Conservation (phyloP, 257 asterid genomes). For the Paulownia fortunei region DNA sequence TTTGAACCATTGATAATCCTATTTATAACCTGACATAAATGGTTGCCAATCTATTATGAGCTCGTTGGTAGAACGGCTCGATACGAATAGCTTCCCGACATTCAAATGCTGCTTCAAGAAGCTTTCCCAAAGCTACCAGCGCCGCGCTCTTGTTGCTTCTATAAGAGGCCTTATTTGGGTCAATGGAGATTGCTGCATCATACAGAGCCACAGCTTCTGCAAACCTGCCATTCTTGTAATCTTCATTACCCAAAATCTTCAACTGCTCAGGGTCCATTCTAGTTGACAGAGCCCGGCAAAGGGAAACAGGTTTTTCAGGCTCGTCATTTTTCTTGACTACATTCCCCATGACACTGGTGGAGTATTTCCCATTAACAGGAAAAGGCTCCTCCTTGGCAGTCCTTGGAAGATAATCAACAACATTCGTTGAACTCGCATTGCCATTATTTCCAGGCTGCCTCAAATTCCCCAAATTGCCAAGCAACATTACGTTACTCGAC, state of each 20-base stretch:
- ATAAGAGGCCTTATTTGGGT: constrained; percentile 90
- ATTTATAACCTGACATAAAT: constrained; percentile 56
- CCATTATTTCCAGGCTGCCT: constrained; percentile 54
- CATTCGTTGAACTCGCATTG: constrained; percentile 25
- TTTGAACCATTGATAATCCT: background rate
- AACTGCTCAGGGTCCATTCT: constrained; percentile 93
- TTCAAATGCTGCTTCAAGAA: constrained; percentile 91
- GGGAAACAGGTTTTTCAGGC: constrained; percentile 51
- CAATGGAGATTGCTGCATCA: constrained; percentile 93
- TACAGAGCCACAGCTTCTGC: constrained; percentile 88
- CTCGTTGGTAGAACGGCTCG: constrained; percentile 75
- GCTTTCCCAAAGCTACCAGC: constrained; percentile 82
- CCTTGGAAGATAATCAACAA: constrained; percentile 45
- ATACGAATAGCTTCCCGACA: constrained; percentile 75
- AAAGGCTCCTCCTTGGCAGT: constrained; percentile 44
- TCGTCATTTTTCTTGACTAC: constrained; percentile 55
- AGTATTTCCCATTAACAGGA: constrained; percentile 34
- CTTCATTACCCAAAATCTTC: constrained; percentile 94
- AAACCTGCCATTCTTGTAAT: constrained; percentile 89
- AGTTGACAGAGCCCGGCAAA: constrained; percentile 86
- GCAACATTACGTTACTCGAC: constrained; percentile 72
- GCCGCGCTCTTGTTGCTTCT: constrained; percentile 98
- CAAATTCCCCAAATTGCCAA: constrained; percentile 66
- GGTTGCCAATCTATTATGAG: constrained; percentile 73
- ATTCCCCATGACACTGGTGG: constrained; percentile 57